These are phyloP conservation scores for Eucalyptus virginea DNA, from an alignment of 345 rosid genomes.

Conservation along the genomic window DNA sequence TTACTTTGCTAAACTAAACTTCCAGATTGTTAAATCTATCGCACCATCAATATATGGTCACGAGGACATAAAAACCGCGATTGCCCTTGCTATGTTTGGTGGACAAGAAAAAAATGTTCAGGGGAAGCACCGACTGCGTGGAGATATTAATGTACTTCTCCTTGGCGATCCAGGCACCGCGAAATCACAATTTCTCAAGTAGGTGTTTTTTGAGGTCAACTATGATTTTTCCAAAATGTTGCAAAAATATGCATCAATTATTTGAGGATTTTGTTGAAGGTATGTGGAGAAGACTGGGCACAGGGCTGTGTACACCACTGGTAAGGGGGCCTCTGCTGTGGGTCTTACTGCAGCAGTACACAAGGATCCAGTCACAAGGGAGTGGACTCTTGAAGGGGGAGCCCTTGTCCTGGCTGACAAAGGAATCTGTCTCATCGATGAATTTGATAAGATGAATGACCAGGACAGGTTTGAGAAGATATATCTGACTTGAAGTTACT, in stretches of 20 bases:
- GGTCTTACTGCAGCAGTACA: constrained; percentile 99
- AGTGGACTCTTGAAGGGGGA: constrained; percentile 99
- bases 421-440: constrained; percentile 96
- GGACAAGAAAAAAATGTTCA: constrained; percentile 93
- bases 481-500: not conserved
- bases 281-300: constrained; percentile 98
- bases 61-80: constrained; percentile 94
- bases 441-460: constrained; percentile 99
- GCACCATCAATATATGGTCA: constrained; percentile 98
- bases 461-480: constrained; percentile 68
- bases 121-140: constrained; percentile 89
- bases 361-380: constrained; percentile 98
- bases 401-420: constrained; percentile 97
- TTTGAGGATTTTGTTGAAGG: constrained; percentile 21
- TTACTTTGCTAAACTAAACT: not conserved
- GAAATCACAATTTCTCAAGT: constrained; percentile 96
- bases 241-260: not conserved
- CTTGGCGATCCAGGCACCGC: constrained; percentile 98
- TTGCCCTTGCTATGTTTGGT: constrained; percentile 96
- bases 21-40: constrained; percentile 85
- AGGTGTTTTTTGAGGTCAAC: constrained; percentile 1
- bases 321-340: constrained; percentile 98
- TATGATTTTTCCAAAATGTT: not conserved
- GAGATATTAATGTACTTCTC: constrained; percentile 91
- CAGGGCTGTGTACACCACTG: constrained; percentile 97